Conservation (phyloP, 495 filamentous ascomycete genomes). For the Aeminium ludgeri region DNA sequence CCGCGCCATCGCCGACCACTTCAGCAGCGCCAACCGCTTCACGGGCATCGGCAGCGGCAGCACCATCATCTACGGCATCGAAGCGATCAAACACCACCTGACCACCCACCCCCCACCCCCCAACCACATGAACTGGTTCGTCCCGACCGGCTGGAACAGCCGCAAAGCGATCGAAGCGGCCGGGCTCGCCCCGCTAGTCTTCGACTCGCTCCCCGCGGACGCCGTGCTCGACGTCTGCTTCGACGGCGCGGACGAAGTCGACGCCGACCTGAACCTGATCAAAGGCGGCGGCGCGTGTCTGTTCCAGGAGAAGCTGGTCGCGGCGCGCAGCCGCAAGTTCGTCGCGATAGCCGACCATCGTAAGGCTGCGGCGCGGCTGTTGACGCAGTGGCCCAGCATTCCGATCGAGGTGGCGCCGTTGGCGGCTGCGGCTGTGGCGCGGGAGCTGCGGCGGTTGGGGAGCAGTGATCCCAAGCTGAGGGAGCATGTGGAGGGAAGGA, state of each 20-base stretch:
- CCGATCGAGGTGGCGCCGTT: constrained; percentile 88
- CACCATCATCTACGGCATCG: constrained; percentile 89
- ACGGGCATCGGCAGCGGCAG: constrained; percentile 89
- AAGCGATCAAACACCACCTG: constrained; percentile 67
- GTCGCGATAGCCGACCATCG: constrained; percentile 87
- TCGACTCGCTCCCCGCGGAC: constrained; percentile 49
- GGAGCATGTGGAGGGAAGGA: constrained; percentile 47
- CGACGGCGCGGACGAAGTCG: constrained; percentile 93
- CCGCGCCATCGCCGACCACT: constrained; percentile 72
- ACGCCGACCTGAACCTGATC: constrained; percentile 87
- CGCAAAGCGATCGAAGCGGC: constrained; percentile 63
- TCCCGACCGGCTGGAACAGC: constrained; percentile 85
- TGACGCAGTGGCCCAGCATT: constrained; percentile 66
- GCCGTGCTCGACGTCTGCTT: constrained; percentile 65
- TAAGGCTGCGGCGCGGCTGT: constrained; percentile 62
- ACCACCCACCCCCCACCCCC: constrained; percentile 14
- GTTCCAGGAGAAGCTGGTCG: constrained; percentile 96
- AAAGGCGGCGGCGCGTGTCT: constrained; percentile 94
- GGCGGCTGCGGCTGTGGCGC: constrained; percentile 53
- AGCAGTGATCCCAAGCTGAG: constrained; percentile 50
- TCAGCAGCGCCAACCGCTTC: constrained; percentile 49
- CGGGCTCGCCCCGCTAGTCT: constrained; percentile 57
- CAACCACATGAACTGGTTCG: constrained; percentile 35
- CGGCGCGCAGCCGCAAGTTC: constrained; percentile 68
- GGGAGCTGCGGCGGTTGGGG: constrained; percentile 51